Evolutionary conservation across 2,329 filamentous ascomycete genomes (phyloP), one percentile per base, ranked within the genome.

Genomic region (Aspergillus unguis): DNA sequence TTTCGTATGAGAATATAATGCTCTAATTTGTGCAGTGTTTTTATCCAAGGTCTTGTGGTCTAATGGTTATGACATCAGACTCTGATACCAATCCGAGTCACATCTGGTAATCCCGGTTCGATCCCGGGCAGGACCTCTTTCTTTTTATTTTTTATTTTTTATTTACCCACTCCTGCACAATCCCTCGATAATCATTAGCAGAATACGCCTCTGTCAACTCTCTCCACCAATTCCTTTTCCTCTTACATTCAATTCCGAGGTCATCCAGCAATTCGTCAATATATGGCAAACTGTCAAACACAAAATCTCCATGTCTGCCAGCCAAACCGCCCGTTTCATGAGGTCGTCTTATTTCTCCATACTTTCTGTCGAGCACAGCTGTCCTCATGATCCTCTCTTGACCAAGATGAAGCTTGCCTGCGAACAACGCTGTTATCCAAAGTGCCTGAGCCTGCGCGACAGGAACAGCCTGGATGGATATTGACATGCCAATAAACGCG

Each of bases 221-320:
- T n/a, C 53, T 48, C 47, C 61, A 57, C 28, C 56, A 51, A 26
- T 59, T 57, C 10, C 33, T 44, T 42, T 66, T 69, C 52, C 65
- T 56, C 57, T 37, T 58, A 17, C 73, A 74, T 28, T 76, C 71
- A 50, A 89, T 65, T 0, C 80, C 84, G 43, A 89, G 62, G 65
- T 90, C 86, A 5, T 71, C 71, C 53, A 86, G 66, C 62, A 90
- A 64, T 62, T 83, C 64, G 66, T 89, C 86, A 29, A 87, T 67
- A 61, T 88, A 90, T 7, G 85, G 85, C 54, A 90, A 65, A 0
- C 78, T 79, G 63, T 90, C 87, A 64, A 89, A 89, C 6, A 86
- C 47, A 4, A 54, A 43, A 50, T 43, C 47, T n/a, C 27, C 31
- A 11, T 47, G 37, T 8, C 9, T n/a, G 7, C 32, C 28, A 7